Evolutionary conservation across 371 early-diverging fungal genomes (phyloP), one percentile per base, ranked within the genome.

Genomic region (Cokeromyces recurvatus): DNA sequence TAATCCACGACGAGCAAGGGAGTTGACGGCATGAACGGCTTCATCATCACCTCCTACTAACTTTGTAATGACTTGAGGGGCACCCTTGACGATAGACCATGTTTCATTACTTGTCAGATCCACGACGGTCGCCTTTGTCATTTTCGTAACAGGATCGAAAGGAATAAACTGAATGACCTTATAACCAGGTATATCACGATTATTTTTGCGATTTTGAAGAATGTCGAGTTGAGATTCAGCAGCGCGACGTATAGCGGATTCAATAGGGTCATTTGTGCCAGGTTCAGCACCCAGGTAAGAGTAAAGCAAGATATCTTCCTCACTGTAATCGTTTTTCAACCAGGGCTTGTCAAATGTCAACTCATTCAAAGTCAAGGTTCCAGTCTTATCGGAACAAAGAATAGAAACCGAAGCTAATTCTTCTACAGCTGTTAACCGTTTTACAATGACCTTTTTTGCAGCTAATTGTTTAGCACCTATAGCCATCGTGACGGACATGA

Each of bases 401-500:
- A 90, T 81, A 19, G 87, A 86, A 25, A 90, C 89, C 3, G 92
- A 90, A 3, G 93, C 92, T 60, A 94, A 71, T 53, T 90, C 91
- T 67, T 95, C 96, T 11, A 93, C 90, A 35, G 91, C 91, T 2
- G 92, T 85, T 31, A 95, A 71, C 35, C 90, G 87, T 65, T 91
- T 90, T 43, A 94, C 91, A 68, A 95, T 91, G 39, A 92, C 95
- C 62, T 91, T 66, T 68, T 91, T 89, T 12, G 79, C 73, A 20
- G 95, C 92, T 55, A 95, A 77, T 62, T 87, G 78, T 48, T 81
- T 75, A 24, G 94, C 89, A 38, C 94, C 94, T 19, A 92, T 83
- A 0, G 94, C 94, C 87, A 94, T 90, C 44, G 94, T 94, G 36
- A 91, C 92, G n/a, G 91, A 85, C 74, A 93, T 79, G 44, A 94